Percentiles rank a stretch among this genome's conserved stretches.
phyloP scores from a whole-genome alignment of 768 basidiomycete species.

The Amanita thiersii region DNA sequence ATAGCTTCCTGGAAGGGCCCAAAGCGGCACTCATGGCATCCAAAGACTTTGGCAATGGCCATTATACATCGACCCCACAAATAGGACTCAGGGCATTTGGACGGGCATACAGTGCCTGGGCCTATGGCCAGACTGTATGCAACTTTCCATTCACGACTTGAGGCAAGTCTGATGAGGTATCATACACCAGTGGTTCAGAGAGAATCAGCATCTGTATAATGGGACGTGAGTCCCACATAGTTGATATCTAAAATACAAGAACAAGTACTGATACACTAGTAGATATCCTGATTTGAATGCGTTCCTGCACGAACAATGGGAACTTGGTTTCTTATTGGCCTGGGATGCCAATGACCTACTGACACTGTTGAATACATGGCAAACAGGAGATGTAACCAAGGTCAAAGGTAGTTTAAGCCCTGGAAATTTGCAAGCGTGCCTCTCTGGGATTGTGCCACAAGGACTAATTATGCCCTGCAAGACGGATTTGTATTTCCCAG shows the following conservation, averaged over 20 bases:
- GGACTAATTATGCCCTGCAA: conserved; percentile 53
- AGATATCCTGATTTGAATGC: conserved; percentile 40
- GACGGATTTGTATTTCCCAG: conserved; percentile 52
- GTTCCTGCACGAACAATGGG: conserved; percentile 48
- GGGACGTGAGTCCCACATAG: conserved; percentile 24
- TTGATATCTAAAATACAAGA: neutral
- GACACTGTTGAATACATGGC: conserved; percentile 42
- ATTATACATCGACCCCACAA: conserved; percentile 39
- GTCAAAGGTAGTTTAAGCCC: conserved; percentile 31
- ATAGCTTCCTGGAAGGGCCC: conserved; percentile 51
- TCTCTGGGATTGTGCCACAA: conserved; percentile 38
- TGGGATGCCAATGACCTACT: conserved; percentile 55
- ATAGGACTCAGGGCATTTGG: conserved; percentile 48
- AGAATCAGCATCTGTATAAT: conserved; percentile 33
- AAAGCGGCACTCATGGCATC: conserved; percentile 47
- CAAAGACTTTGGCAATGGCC: conserved; percentile 45
- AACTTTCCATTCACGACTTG: neutral
- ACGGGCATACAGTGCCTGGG: conserved; percentile 50
- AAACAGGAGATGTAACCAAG: conserved; percentile 37
- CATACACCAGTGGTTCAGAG: conserved; percentile 42
- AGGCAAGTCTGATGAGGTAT: neutral
- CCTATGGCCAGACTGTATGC: conserved; percentile 45
- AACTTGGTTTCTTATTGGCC: conserved; percentile 26
- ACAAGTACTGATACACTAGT: neutral
- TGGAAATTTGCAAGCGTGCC: conserved; percentile 31